Conservation (phyloP, 257 asterid species). For the Perilla frutescens region DNA sequence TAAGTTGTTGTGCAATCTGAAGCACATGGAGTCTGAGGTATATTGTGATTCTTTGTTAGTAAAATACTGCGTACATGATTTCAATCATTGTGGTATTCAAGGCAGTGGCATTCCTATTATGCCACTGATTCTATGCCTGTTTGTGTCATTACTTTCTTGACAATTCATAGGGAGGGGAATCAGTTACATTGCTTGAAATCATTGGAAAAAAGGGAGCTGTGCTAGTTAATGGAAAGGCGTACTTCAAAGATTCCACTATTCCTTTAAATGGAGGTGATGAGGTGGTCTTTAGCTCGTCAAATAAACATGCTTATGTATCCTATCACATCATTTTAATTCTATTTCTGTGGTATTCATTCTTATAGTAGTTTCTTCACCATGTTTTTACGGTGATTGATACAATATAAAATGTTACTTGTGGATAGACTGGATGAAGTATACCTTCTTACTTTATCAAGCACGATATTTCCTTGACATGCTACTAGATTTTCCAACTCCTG, state of each 20-base stretch:
- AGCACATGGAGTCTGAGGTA: conserved; percentile 74
- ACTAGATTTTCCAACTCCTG: conserved; percentile 78
- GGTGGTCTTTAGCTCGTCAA: conserved; percentile 75
- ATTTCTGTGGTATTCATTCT: neutral
- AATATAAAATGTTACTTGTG: neutral
- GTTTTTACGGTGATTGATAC: neutral
- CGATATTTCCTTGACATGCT: conserved; percentile 52
- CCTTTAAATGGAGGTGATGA: conserved; percentile 82
- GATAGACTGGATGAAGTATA: neutral
- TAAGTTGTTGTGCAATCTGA: conserved; percentile 72
- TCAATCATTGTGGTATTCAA: conserved; percentile 4
- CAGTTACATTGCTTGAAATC: conserved; percentile 69
- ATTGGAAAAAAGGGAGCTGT: conserved; percentile 80
- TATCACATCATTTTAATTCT: conserved; percentile 35
- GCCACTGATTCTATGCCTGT: conserved; percentile 31
- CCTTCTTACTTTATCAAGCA: conserved; percentile 12
- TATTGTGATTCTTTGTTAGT: conserved; percentile 26
- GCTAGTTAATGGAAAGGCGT: conserved; percentile 75
- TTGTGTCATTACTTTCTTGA: conserved; percentile 24
- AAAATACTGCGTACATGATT: conserved; percentile 15
- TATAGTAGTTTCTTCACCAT: neutral
- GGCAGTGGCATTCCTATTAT: conserved; percentile 15
- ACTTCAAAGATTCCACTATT: conserved; percentile 66
- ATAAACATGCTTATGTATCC: conserved; percentile 91
- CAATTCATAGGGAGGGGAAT: conserved; percentile 57